These are phyloP conservation scores for Limonomyces culmigenus DNA, from an alignment of 1,284 basidiomycete species.

Conservation along the genomic window DNA sequence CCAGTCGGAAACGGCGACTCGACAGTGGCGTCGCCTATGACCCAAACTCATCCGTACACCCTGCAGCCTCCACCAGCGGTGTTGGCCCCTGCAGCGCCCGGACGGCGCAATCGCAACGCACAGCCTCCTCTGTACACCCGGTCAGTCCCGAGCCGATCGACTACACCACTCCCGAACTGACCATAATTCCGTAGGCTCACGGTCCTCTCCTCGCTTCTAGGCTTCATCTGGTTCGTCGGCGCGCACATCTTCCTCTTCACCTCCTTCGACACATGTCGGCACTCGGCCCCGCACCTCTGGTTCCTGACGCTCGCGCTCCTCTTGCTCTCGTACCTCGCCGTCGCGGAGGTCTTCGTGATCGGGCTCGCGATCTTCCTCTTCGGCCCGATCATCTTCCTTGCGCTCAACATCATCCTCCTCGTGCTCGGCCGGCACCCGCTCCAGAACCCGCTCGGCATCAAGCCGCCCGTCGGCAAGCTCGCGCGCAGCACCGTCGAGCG, in stretches of 20 bases:
- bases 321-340: slow-evolving; percentile 62
- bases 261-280: slow-evolving; percentile 50
- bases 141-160: slow-evolving; percentile 15
- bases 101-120: slow-evolving; percentile 15
- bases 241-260: slow-evolving; percentile 65
- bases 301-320: slow-evolving; percentile 66
- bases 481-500: slow-evolving; percentile 49
- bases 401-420: slow-evolving; percentile 13
- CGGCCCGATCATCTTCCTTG: slow-evolving; percentile 58
- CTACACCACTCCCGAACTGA: slow-evolving; percentile 2
- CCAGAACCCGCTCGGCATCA: slow-evolving; percentile 51
- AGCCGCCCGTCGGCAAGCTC: slow-evolving; percentile 60
- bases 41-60: too few relatives aligned
- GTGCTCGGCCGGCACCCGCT: slow-evolving; percentile 55
- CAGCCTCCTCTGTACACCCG: slow-evolving; percentile 17
- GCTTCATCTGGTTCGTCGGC: slow-evolving; percentile 63
- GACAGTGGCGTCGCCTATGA: too few relatives aligned
- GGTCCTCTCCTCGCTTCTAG: slow-evolving; percentile 45
- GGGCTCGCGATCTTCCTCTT: slow-evolving; percentile 60
- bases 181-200: slow-evolving; percentile 41
- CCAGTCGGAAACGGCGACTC: too few relatives aligned
- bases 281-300: slow-evolving; percentile 61
- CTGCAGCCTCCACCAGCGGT: too few relatives aligned
- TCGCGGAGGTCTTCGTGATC: slow-evolving; percentile 54
- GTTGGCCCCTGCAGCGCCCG: slow-evolving; percentile 7